phyloP scores from a whole-genome alignment of 1,139 yeast species.

The Blastobotrys buckinghamii region DNA sequence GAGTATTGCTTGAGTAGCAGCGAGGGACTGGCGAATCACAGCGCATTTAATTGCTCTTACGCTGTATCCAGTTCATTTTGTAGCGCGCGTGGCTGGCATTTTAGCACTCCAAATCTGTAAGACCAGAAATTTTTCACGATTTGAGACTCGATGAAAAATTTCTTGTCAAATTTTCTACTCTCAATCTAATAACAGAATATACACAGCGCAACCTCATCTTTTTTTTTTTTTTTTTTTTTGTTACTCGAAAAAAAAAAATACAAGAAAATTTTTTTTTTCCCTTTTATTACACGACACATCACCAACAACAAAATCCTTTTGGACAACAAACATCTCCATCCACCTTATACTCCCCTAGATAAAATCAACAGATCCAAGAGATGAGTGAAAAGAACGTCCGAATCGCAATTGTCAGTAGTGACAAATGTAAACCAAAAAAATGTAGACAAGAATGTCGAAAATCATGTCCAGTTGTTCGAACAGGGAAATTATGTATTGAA shows the following conservation, averaged over 20 bases:
- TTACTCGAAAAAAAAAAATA: neutral
- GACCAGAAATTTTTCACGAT: neutral
- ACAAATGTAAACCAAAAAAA: slow-evolving; percentile 95
- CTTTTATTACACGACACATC: neutral
- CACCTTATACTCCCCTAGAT: neutral
- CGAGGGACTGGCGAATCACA: slow-evolving; percentile 8
- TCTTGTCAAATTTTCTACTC: neutral
- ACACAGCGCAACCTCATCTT: too few species aligned
- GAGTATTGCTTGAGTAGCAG: too few species aligned
- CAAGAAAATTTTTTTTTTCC: slow-evolving; percentile 1
- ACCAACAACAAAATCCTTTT: neutral
- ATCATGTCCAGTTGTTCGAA: slow-evolving; percentile 94
- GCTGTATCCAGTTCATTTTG: neutral
- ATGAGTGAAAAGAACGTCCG: slow-evolving; percentile 9
- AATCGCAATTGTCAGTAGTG: slow-evolving; percentile 88
- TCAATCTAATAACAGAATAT: too few species aligned
- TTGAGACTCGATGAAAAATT: slow-evolving; percentile 1
- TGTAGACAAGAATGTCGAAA: slow-evolving; percentile 98
- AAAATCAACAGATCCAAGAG: neutral
- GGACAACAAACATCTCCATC: too few species aligned
- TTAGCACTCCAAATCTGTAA: neutral
- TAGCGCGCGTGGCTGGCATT: neutral
- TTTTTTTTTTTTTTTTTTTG: neutral
- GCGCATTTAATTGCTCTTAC: neutral
- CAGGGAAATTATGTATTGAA: slow-evolving; percentile 96